These are phyloP conservation scores for Taxillus chinensis DNA, from an alignment of 164 flowering plant genomes.

Conservation along the genomic window DNA sequence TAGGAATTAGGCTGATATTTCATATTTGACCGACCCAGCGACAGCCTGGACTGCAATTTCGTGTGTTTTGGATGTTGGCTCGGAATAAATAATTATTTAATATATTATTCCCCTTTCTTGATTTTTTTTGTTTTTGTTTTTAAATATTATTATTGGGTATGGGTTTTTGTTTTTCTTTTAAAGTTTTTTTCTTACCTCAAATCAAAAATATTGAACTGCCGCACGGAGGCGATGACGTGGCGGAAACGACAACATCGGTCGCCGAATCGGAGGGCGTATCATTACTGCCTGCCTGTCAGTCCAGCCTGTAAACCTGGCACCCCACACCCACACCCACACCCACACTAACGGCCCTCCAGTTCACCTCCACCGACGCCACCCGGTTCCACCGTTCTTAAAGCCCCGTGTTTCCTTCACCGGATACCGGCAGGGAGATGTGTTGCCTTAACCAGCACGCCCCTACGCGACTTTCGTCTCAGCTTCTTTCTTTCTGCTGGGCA, in stretches of 20 bases:
- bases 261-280: conserved; percentile 63
- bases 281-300: conserved; percentile 49
- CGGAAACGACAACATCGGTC: conserved; percentile 59
- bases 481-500: not conserved
- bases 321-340: conserved; percentile 5
- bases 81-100: too few species aligned
- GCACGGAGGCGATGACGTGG: conserved; percentile 48
- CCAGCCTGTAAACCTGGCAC: conserved; percentile 58
- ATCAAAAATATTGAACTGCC: conserved; percentile 13
- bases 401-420: not conserved
- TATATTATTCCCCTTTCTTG: too few species aligned
- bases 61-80: conserved; percentile 3
- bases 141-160: too few species aligned
- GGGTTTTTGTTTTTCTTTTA: not conserved
- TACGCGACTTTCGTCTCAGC: not conserved
- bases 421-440: conserved; percentile 23
- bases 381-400: conserved; percentile 12
- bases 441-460: not conserved
- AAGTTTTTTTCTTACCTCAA: too few species aligned
- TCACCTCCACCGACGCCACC: conserved; percentile 21
- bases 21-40: conserved; percentile 24
- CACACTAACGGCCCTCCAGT: conserved; percentile 21
- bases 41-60: conserved; percentile 32
- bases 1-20: conserved; percentile 1
- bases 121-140: too few species aligned